Percentiles rank a stretch among this genome's conserved stretches.
phyloP scores from a whole-genome alignment of 2,329 filamentous ascomycete genomes.

The Huntiella abstrusa region DNA sequence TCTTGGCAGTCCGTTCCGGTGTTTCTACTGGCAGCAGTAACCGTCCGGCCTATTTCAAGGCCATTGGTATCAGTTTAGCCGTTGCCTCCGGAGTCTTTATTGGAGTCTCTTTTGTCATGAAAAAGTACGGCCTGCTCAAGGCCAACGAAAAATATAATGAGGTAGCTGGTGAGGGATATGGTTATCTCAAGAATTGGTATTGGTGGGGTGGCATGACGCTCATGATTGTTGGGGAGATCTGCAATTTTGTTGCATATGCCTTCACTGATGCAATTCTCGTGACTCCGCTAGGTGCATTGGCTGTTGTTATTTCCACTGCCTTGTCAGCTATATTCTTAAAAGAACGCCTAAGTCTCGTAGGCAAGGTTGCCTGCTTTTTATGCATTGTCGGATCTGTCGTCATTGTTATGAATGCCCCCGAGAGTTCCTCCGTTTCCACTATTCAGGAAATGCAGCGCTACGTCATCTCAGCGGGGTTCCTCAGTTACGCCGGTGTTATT shows the following conservation, averaged over 20 bases:
- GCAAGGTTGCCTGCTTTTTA: constrained; percentile 87
- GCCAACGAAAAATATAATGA: constrained; percentile 95
- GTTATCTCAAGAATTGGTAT: constrained; percentile 83
- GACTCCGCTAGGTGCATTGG: constrained; percentile 75
- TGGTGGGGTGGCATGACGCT: constrained; percentile 95
- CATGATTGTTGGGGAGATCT: constrained; percentile 92
- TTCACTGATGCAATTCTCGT: constrained; percentile 95
- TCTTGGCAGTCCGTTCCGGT: constrained; percentile 17
- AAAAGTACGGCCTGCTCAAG: constrained; percentile 77
- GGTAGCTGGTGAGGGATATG: constrained; percentile 87
- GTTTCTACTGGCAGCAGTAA: constrained; percentile 19
- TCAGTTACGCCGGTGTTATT: constrained; percentile 68
- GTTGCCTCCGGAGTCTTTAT: constrained; percentile 83
- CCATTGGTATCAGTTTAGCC: constrained; percentile 69
- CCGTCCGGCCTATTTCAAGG: constrained; percentile 49
- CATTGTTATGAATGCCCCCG: constrained; percentile 84
- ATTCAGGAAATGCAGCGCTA: constrained; percentile 88
- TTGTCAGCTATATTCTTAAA: constrained; percentile 90
- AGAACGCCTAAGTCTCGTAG: constrained; percentile 84
- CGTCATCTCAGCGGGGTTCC: constrained; percentile 71
- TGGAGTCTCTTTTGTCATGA: constrained; percentile 83
- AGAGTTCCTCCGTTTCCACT: constrained; percentile 62
- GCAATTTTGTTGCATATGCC: constrained; percentile 93
- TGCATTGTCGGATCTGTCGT: constrained; percentile 86
- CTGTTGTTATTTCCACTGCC: constrained; percentile 80